Evolutionary conservation across 2,329 filamentous ascomycete genomes (phyloP).

Genomic region (Scopulariopsis brevicaulis): DNA sequence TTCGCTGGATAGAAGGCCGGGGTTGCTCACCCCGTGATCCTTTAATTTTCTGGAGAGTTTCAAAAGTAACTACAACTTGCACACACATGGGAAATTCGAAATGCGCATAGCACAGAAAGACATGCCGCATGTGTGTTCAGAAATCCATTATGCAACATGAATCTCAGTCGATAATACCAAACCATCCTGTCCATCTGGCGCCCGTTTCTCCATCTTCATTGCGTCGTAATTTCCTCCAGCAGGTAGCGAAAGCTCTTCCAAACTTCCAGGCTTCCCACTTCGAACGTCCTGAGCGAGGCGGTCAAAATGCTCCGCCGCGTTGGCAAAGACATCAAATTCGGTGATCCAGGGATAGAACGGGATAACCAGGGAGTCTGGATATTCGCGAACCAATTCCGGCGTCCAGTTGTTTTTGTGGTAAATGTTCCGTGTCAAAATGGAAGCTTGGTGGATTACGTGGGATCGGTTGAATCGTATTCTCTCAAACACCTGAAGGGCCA

Average conservation of each 20-base stretch:
- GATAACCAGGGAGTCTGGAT: background rate
- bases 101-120: too few relatives aligned
- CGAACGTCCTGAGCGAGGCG: background rate
- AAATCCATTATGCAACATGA: too few relatives aligned
- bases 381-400: background rate
- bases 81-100: too few relatives aligned
- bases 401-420: constrained; percentile 5
- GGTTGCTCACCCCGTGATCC: too few relatives aligned
- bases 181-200: background rate
- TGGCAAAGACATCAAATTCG: background rate
- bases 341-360: background rate
- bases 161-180: too few relatives aligned
- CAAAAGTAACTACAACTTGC: too few relatives aligned
- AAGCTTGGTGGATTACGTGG: constrained; percentile 6
- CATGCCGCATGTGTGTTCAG: too few relatives aligned
- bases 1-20: too few relatives aligned
- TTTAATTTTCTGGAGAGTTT: too few relatives aligned
- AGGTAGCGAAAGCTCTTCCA: background rate
- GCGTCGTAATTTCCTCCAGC: background rate
- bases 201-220: background rate
- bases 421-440: constrained; percentile 2
- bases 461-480: constrained; percentile 31
- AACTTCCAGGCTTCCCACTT: background rate
- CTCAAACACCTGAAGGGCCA: constrained; percentile 30
- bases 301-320: background rate